Evolutionary conservation across 257 asterid species (phyloP).

Genomic region (Primulina eburnea): DNA sequence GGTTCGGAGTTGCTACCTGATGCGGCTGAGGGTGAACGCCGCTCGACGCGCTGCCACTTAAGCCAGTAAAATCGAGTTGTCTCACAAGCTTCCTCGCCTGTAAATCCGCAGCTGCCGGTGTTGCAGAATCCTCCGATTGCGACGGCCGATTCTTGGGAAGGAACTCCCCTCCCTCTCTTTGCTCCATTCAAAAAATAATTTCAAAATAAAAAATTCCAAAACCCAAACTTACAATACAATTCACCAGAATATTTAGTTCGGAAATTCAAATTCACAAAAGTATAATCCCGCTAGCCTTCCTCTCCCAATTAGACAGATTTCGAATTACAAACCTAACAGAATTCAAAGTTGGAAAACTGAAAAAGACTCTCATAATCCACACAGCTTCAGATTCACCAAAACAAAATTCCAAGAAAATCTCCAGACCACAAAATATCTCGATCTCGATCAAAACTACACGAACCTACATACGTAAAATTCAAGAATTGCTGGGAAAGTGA

Average conservation of each 20-base stretch:
- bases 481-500: conserved; percentile 22
- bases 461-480: conserved; percentile 10
- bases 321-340: conserved; percentile 8
- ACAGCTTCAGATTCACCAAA: conserved; percentile 55
- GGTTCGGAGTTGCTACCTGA: conserved; percentile 37
- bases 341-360: conserved; percentile 16
- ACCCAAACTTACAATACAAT: conserved; percentile 26
- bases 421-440: conserved; percentile 25
- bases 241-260: conserved; percentile 17
- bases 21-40: conserved; percentile 31
- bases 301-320: conserved; percentile 5
- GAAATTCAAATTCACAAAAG: conserved; percentile 17
- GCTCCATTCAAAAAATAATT: conserved; percentile 57
- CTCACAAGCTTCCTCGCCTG: conserved; percentile 89
- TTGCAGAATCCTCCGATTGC: conserved; percentile 49
- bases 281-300: conserved; percentile 27
- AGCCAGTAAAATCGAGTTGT: conserved; percentile 91
- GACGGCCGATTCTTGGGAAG: conserved; percentile 50
- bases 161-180: conserved; percentile 67
- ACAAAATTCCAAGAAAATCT: conserved; percentile 21
- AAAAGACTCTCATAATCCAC: conserved; percentile 22
- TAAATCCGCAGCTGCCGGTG: conserved; percentile 49
- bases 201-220: conserved; percentile 15
- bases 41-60: conserved; percentile 40
- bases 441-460: conserved; percentile 22